These are phyloP conservation scores for Peribolospora kevripleyi DNA, from an alignment of 768 basidiomycete genomes.

Conservation along the genomic window DNA sequence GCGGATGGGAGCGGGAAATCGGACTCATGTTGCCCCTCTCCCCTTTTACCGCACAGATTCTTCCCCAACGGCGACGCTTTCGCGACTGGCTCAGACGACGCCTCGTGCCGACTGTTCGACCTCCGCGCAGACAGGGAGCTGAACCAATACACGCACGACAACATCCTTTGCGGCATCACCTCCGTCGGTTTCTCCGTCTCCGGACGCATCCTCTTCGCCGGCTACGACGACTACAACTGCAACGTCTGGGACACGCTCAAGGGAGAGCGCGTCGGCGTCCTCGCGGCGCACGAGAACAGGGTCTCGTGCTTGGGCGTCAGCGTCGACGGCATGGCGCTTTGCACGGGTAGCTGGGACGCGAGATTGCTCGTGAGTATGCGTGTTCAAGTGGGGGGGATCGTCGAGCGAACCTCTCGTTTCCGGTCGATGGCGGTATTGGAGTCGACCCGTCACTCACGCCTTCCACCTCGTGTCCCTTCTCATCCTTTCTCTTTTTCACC, in stretches of 20 bases:
- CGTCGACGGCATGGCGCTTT: constrained; percentile 90
- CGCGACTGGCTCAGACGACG: constrained; percentile 95
- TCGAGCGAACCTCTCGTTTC: too few relatives aligned
- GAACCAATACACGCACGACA: constrained; percentile 92
- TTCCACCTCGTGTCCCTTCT: too few relatives aligned
- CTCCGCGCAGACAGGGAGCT: constrained; percentile 92
- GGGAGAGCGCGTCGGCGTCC: constrained; percentile 88
- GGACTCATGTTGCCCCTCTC: not conserved
- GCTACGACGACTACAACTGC: constrained; percentile 99
- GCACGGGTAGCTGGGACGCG: constrained; percentile 96
- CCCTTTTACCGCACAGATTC: constrained; percentile 33
- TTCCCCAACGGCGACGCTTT: constrained; percentile 99
- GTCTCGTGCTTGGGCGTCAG: constrained; percentile 91
- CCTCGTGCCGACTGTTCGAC: constrained; percentile 92
- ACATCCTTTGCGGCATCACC: constrained; percentile 95
- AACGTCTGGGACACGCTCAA: constrained; percentile 99
- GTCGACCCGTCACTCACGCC: too few relatives aligned
- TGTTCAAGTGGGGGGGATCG: too few relatives aligned
- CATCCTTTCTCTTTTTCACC: too few relatives aligned
- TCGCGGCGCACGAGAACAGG: constrained; percentile 94
- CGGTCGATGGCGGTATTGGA: too few relatives aligned
- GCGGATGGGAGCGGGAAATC: too few relatives aligned
- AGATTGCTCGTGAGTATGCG: constrained; percentile 28
- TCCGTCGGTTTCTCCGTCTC: constrained; percentile 97
- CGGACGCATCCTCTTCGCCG: constrained; percentile 88